phyloP scores from a whole-genome alignment of 345 rosid species.

The Hibiscus tridactylites region DNA sequence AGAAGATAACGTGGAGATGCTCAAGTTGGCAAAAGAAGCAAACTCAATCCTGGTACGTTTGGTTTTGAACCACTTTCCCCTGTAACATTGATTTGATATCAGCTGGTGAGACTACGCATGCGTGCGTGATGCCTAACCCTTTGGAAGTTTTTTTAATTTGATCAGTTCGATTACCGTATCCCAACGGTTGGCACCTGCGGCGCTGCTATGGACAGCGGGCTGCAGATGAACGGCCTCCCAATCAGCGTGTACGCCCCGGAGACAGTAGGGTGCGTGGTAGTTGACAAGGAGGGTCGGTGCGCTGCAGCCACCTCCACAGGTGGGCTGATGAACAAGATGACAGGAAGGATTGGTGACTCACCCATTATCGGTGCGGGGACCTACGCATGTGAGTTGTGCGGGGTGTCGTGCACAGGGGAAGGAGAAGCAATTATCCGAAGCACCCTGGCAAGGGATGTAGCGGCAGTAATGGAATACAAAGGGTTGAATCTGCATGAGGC shows the following conservation, averaged over 20 bases:
- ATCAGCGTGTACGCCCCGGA: background rate
- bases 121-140: too few relatives aligned
- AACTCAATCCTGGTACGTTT: slow-evolving; percentile 41
- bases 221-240: background rate
- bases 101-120: too few relatives aligned
- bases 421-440: slow-evolving; percentile 91
- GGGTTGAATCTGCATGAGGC: slow-evolving; percentile 72
- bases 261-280: background rate
- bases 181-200: background rate
- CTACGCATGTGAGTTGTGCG: slow-evolving; percentile 70
- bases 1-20: slow-evolving; percentile 74
- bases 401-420: slow-evolving; percentile 89
- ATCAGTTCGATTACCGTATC: background rate
- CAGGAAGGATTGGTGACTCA: background rate
- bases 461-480: slow-evolving; percentile 96
- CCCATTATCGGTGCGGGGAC: slow-evolving; percentile 35
- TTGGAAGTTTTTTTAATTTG: background rate
- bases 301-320: background rate
- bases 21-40: slow-evolving; percentile 79
- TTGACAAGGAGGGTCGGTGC: background rate
- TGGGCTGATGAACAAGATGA: background rate
- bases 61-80: background rate
- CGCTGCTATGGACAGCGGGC: background rate
- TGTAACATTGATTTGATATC: background rate
- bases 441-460: slow-evolving; percentile 84